Evolutionary conservation across 306 rosid genomes (phyloP).

Genomic region (Alnus rubra): DNA sequence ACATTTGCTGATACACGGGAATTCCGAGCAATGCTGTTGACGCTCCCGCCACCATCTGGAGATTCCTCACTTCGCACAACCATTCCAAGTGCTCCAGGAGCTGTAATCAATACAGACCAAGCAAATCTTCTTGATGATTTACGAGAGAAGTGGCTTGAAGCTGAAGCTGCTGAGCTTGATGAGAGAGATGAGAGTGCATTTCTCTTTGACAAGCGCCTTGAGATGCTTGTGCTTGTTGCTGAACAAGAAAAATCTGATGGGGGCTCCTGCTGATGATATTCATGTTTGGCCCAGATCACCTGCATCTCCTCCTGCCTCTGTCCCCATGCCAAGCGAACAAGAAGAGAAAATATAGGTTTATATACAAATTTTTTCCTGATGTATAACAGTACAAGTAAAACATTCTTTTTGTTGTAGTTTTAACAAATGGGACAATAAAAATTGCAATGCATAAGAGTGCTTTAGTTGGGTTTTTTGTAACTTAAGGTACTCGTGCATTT

Average conservation of each 20-base stretch:
- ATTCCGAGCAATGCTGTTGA: slow-evolving; percentile 78
- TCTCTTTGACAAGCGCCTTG: slow-evolving; percentile 84
- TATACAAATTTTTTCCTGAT: slow-evolving; percentile 23
- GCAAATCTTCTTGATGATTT: slow-evolving; percentile 88
- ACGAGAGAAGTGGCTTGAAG: slow-evolving; percentile 97
- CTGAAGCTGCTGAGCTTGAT: slow-evolving; percentile 96
- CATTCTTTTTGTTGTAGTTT: slow-evolving; percentile 8
- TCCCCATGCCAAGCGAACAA: slow-evolving; percentile 33
- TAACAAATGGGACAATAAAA: not conserved
- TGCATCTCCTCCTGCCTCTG: slow-evolving; percentile 15
- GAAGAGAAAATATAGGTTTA: slow-evolving; percentile 24
- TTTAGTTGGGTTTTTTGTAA: slow-evolving; percentile 49
- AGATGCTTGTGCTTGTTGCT: slow-evolving; percentile 83
- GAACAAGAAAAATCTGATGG: slow-evolving; percentile 65
- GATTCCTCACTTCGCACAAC: slow-evolving; percentile 91
- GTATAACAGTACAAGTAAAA: slow-evolving; percentile 15
- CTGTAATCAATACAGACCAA: slow-evolving; percentile 63
- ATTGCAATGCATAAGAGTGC: slow-evolving; percentile 27
- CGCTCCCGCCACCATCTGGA: slow-evolving; percentile 93
- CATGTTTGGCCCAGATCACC: slow-evolving; percentile 22
- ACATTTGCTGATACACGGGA: slow-evolving; percentile 77
- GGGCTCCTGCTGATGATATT: slow-evolving; percentile 29
- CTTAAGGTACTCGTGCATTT: slow-evolving; percentile 45
- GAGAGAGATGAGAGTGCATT: slow-evolving; percentile 93
- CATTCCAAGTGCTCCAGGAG: slow-evolving; percentile 90